phyloP scores from a whole-genome alignment of 129 eudicot species.

The Kitagawia praeruptora region DNA sequence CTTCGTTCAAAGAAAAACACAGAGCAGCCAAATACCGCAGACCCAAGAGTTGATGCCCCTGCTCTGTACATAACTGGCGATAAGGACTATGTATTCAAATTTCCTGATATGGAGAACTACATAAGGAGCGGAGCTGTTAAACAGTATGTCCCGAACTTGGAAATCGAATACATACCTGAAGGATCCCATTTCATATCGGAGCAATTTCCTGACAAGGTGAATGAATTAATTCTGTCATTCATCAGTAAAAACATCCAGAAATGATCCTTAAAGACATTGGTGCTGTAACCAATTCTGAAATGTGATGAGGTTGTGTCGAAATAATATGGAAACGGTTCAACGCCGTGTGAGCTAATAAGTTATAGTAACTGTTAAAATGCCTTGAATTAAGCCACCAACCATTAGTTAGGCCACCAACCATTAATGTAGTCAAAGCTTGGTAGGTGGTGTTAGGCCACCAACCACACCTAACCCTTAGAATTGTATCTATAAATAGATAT shows the following conservation, averaged over 20 bases:
- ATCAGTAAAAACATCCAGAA: neutral
- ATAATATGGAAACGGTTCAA: too few species aligned
- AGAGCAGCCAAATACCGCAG: neutral
- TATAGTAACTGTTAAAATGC: too few species aligned
- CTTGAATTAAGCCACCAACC: too few species aligned
- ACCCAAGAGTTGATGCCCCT: constrained; percentile 23
- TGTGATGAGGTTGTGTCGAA: neutral
- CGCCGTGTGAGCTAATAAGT: neutral
- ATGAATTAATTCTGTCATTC: constrained; percentile 31
- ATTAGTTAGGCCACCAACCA: too few species aligned
- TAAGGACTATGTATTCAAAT: constrained; percentile 23
- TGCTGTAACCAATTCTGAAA: neutral
- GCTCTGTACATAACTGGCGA: constrained; percentile 25
- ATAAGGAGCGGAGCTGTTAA: constrained; percentile 27
- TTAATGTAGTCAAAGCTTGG: too few species aligned
- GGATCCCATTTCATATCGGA: constrained; percentile 39
- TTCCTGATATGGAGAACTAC: constrained; percentile 30
- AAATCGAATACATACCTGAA: constrained; percentile 23
- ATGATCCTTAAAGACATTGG: neutral
- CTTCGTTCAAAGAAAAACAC: neutral
- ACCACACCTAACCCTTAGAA: too few species aligned
- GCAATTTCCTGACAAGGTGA: constrained; percentile 32
- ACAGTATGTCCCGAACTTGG: constrained; percentile 26
- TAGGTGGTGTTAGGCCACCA: too few species aligned
- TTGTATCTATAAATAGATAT: too few species aligned